Base-by-base conservation (phyloP, 2,329 filamentous ascomycete species). In the Xylaria sp. region DNA sequence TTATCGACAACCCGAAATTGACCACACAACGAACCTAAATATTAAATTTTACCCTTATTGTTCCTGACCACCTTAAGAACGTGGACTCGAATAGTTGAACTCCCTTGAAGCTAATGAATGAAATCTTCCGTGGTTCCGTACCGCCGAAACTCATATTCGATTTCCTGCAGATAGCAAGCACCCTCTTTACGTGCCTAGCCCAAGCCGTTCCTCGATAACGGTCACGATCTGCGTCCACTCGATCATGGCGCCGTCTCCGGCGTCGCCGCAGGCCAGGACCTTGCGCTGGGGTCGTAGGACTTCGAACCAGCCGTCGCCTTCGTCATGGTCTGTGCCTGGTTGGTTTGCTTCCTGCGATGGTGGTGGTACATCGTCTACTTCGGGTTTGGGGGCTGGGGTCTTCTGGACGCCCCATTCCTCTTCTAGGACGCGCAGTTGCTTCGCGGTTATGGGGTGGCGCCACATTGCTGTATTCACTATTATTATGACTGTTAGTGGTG, bases 391-490 rank as follows among this genome's bases (percentile, higher is more conserved):
- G 5, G 46, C 44, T 54, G 46, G 12, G 7, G 59, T 13, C 75
- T 20, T 65, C 15, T 60, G 66, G 56, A 86, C 79, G 6, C 90
- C 91, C 94, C 94, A 97, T 67, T 94, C 92, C 57, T 91, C 87
- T 71, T 90, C 86, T 56, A 98, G 82, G 0, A 92, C 83, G 50
- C 82, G 82, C 46, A 97, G 81, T 72, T 97, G 93, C 71, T 87
- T 89, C 59, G 82, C 85, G 0, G 94, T 97, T 55, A 97, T 83
- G 1, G 94, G 94, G 78, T 98, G 94, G 65, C 86, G 84, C 91
- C 92, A 97, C 94, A 97, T 97, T 3, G 91, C 90, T 28, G 89
- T 94, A 79, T 98, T 97, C 93, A 97, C 97, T 37, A 92, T 90
- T 2, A 20, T 13, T 18, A 13, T 23, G 51, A 32, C 7, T 39